Conservation (phyloP, 140 eudicot species). For the Bidens hawaiensis region DNA sequence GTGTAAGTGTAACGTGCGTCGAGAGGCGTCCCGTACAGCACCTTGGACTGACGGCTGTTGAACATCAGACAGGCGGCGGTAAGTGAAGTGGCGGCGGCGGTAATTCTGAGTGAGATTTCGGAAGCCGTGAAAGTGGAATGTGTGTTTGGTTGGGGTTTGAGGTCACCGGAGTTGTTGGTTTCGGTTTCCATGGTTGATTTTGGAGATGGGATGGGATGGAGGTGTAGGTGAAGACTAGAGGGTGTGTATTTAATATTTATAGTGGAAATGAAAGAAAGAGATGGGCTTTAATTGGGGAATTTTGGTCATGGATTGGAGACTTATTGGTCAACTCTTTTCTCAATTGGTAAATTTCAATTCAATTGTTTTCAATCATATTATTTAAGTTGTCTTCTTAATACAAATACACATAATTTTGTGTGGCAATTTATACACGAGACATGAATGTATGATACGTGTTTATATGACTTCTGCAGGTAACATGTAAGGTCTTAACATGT, state of each 20-base stretch:
- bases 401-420: too few relatives aligned
- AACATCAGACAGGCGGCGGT: slow-evolving; percentile 49
- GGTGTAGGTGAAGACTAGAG: not conserved
- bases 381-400: too few relatives aligned
- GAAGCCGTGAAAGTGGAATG: slow-evolving; percentile 24
- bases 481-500: too few relatives aligned
- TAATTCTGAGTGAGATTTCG: slow-evolving; percentile 43
- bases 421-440: too few relatives aligned
- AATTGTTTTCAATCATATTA: too few relatives aligned
- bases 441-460: too few relatives aligned
- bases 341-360: not conserved
- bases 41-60: slow-evolving; percentile 38
- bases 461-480: too few relatives aligned
- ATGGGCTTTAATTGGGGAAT: not conserved
- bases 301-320: slow-evolving; percentile 3
- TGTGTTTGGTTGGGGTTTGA: slow-evolving; percentile 16
- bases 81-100: slow-evolving; percentile 38
- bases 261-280: not conserved
- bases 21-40: slow-evolving; percentile 35
- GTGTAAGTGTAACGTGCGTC: slow-evolving; percentile 66
- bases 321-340: not conserved
- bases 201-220: too few relatives aligned
- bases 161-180: not conserved
- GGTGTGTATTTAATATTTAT: not conserved
- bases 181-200: slow-evolving; percentile 22